These are phyloP conservation scores for Scheffersomyces stambukii DNA, from an alignment of 1,139 yeast species.

Conservation along the genomic window DNA sequence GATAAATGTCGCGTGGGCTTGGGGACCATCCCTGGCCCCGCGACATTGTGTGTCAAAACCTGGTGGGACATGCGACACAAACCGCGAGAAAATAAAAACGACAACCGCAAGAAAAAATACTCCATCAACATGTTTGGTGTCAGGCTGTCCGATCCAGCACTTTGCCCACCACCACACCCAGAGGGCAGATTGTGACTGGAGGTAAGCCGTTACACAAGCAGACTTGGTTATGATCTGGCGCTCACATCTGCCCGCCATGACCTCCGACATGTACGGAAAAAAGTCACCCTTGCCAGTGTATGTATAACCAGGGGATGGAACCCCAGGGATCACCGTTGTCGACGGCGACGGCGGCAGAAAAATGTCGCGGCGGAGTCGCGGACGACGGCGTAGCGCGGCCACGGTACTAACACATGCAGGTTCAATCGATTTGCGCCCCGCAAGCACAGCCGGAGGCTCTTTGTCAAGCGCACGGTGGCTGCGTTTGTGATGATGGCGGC, in stretches of 20 bases:
- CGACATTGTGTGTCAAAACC: no score
- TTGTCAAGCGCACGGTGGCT: slow-evolving; percentile 9
- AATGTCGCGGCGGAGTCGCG: no score
- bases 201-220: no score
- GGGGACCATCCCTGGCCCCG: no score
- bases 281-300: slow-evolving; percentile 44
- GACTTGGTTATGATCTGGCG: no score
- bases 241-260: slow-evolving; percentile 9
- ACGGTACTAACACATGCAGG: slow-evolving; percentile 8
- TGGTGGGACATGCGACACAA: no score
- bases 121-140: slow-evolving; percentile 1
- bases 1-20: no score
- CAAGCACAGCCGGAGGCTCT: slow-evolving; percentile 10
- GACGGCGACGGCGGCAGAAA: no score
- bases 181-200: no score
- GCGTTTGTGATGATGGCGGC: slow-evolving; percentile 7
- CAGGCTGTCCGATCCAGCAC: background rate
- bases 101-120: slow-evolving; percentile 1
- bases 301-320: slow-evolving; percentile 11
- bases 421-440: slow-evolving; percentile 11
- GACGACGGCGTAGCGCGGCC: slow-evolving; percentile 9
- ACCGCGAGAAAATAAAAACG: no score
- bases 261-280: slow-evolving; percentile 26
- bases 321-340: slow-evolving; percentile 3
- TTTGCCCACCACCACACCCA: background rate